Conservation (phyloP, 371 early-diverging fungal genomes). For the Circinella minor region DNA sequence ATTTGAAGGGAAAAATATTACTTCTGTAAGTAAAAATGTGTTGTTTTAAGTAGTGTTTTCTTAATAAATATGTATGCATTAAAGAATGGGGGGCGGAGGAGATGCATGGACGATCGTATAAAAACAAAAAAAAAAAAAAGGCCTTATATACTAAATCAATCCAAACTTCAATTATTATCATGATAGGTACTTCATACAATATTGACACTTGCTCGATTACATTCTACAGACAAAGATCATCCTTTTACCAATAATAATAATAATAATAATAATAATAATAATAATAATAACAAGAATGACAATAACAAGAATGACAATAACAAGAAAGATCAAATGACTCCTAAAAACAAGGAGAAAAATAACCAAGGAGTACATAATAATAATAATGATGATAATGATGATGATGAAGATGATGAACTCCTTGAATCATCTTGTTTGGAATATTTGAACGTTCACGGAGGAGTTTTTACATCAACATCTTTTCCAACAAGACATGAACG, state of each 20-base stretch:
- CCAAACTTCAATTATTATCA: too few relatives aligned
- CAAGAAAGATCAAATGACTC: too few relatives aligned
- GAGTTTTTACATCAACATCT: conserved; percentile 16
- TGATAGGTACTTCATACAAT: conserved; percentile 11
- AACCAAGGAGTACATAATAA: conserved; percentile 3
- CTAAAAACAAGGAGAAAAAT: too few relatives aligned
- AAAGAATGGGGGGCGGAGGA: too few relatives aligned
- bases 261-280: too few relatives aligned
- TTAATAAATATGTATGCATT: too few relatives aligned
- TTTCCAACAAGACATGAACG: not conserved
- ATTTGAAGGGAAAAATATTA: conserved; percentile 88
- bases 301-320: conserved; percentile 1
- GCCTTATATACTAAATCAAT: not conserved
- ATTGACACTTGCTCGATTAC: conserved; percentile 12
- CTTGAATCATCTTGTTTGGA: not conserved
- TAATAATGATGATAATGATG: not conserved
- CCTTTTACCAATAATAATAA: not conserved
- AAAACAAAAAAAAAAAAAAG: not conserved
- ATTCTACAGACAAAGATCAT: conserved; percentile 5
- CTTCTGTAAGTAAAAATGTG: conserved; percentile 54
- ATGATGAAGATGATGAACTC: conserved; percentile 8
- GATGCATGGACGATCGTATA: too few relatives aligned
- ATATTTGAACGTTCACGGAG: conserved; percentile 25
- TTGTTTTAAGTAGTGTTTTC: too few relatives aligned
- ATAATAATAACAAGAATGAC: conserved; percentile 9